These are phyloP conservation scores for Kwoniella sp. DNA, from an alignment of 768 basidiomycete genomes.

Conservation along the genomic window DNA sequence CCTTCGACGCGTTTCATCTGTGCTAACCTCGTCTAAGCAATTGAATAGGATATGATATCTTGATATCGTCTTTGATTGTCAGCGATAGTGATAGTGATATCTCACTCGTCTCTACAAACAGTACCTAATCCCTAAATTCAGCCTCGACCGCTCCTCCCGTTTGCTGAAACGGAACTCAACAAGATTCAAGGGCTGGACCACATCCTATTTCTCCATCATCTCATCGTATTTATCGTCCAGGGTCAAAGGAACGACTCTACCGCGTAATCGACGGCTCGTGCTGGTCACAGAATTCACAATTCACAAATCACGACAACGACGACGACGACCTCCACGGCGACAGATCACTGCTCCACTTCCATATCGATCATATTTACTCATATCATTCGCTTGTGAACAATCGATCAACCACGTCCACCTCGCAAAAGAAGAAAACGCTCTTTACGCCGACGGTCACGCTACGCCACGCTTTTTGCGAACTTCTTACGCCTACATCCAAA, in stretches of 20 bases:
- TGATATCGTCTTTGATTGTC: too few species aligned
- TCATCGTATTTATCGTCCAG: too few species aligned
- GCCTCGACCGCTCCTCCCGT: too few species aligned
- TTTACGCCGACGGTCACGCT: not conserved
- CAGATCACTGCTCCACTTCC: not conserved
- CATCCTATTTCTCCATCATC: too few species aligned
- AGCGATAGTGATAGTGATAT: too few species aligned
- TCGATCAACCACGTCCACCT: too few species aligned
- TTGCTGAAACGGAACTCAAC: too few species aligned
- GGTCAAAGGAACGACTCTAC: constrained; percentile 3
- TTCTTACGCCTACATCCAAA: not conserved
- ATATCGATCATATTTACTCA: not conserved
- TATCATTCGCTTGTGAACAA: not conserved
- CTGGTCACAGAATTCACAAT: not conserved
- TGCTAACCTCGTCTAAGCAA: too few species aligned
- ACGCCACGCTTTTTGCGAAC: not conserved
- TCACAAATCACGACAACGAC: not conserved
- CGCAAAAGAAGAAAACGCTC: not conserved
- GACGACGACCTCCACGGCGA: not conserved
- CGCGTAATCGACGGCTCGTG: constrained; percentile 4
- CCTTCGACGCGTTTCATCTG: not conserved
- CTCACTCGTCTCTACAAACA: too few species aligned
- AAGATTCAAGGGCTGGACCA: too few species aligned
- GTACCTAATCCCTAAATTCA: too few species aligned
- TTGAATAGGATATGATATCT: too few species aligned